phyloP scores from a whole-genome alignment of 2,329 filamentous ascomycete species.

The Monosporascus sp. region DNA sequence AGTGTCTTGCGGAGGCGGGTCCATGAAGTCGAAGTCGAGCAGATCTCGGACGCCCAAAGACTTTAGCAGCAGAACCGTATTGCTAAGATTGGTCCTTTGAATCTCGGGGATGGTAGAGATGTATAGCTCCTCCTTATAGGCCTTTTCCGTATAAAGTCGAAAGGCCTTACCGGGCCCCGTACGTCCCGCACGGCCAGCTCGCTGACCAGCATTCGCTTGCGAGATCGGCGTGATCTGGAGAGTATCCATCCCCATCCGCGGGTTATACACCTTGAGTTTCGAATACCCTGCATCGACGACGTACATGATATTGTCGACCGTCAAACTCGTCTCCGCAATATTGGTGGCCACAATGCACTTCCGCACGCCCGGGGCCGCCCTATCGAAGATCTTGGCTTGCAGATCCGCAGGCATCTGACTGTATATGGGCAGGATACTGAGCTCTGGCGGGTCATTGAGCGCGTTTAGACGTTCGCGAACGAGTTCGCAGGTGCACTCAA shows the following conservation, averaged over 20 bases:
- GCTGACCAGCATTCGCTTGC: constrained; percentile 90
- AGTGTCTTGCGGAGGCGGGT: constrained; percentile 94
- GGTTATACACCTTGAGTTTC: constrained; percentile 98
- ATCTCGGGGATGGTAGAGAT: constrained; percentile 97
- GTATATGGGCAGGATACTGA: constrained; percentile 95
- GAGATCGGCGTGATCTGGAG: constrained; percentile 96
- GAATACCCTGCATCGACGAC: constrained; percentile 95
- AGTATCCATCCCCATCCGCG: constrained; percentile 98
- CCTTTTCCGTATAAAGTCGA: constrained; percentile 87
- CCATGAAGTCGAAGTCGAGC: constrained; percentile 98
- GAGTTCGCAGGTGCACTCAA: constrained; percentile 92
- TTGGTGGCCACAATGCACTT: constrained; percentile 99
- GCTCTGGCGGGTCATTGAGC: constrained; percentile 88
- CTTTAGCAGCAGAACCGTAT: constrained; percentile 90
- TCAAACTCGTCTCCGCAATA: constrained; percentile 96
- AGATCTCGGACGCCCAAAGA: constrained; percentile 91
- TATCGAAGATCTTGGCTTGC: constrained; percentile 96
- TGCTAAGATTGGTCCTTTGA: constrained; percentile 90
- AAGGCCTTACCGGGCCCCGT: constrained; percentile 96
- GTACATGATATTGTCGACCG: constrained; percentile 98
- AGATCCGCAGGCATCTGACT: constrained; percentile 98
- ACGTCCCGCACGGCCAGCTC: constrained; percentile 86
- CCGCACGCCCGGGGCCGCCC: constrained; percentile 80
- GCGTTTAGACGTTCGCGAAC: constrained; percentile 81
- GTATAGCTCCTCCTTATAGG: constrained; percentile 94